Evolutionary conservation across 2,329 filamentous ascomycete species (phyloP).

Genomic region (Cladosporium sphaerospermum): DNA sequence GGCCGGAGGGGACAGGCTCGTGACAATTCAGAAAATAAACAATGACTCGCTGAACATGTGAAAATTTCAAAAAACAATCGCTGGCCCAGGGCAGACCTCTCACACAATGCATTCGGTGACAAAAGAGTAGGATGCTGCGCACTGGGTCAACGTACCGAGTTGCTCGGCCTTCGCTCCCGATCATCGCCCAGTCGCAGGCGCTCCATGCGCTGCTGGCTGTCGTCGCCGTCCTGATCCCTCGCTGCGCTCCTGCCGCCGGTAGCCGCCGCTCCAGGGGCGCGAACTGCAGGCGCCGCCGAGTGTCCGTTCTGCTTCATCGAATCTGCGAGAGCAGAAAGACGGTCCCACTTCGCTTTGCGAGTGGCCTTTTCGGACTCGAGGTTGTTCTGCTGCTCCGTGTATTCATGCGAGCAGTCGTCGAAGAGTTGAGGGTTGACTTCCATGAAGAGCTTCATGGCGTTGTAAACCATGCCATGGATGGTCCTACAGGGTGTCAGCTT

Average conservation of each 20-base stretch:
- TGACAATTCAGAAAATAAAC: neutral
- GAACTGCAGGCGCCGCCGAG: constrained; percentile 18
- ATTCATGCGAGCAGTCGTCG: constrained; percentile 96
- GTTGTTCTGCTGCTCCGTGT: constrained; percentile 91
- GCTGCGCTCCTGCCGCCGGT: constrained; percentile 30
- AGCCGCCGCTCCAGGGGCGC: constrained; percentile 27
- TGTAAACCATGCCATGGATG: constrained; percentile 99
- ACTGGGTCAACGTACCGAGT: constrained; percentile 32
- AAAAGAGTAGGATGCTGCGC: constrained; percentile 16
- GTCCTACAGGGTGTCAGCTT: constrained; percentile 54
- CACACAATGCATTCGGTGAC: constrained; percentile 7
- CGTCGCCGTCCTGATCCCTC: constrained; percentile 63
- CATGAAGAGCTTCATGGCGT: constrained; percentile 99
- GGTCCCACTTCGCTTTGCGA: constrained; percentile 84
- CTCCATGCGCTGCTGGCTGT: constrained; percentile 74
- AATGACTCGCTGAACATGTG: constrained; percentile 2
- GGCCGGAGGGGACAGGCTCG: too few relatives aligned
- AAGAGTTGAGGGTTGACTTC: constrained; percentile 98
- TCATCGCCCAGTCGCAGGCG: constrained; percentile 86
- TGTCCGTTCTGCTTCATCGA: constrained; percentile 27
- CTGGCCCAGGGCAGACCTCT: constrained; percentile 4
- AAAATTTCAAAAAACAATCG: constrained; percentile 1
- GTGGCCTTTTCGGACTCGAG: constrained; percentile 76
- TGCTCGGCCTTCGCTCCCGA: constrained; percentile 35
- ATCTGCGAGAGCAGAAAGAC: constrained; percentile 72